These are phyloP conservation scores for Pseudocercospora crystallina DNA, from an alignment of 2,329 filamentous ascomycete species.

Conservation along the genomic window DNA sequence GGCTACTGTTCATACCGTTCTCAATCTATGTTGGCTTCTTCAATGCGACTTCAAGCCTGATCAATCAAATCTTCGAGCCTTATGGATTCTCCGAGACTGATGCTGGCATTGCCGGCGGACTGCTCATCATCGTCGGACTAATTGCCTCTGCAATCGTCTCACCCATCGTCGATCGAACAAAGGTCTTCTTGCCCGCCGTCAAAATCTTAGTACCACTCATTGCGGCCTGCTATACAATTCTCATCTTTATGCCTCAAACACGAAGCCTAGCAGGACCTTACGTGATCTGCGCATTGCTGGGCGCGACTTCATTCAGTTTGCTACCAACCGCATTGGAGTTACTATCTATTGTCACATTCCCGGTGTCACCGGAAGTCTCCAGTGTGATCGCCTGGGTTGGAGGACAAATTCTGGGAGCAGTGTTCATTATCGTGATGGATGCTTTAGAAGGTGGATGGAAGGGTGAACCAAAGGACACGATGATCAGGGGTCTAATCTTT, in stretches of 20 bases:
- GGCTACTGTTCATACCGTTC: conserved; percentile 79
- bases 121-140: conserved; percentile 87
- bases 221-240: conserved; percentile 64
- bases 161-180: conserved; percentile 81
- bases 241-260: conserved; percentile 77
- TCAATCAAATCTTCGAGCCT: conserved; percentile 86
- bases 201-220: conserved; percentile 74
- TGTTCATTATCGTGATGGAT: conserved; percentile 82
- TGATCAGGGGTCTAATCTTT: conserved; percentile 75
- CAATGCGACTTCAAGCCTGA: conserved; percentile 82
- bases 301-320: conserved; percentile 75
- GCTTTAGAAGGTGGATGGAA: conserved; percentile 58
- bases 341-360: conserved; percentile 82
- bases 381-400: conserved; percentile 81
- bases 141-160: conserved; percentile 72
- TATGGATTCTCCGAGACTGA: conserved; percentile 82
- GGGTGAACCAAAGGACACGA: conserved; percentile 53
- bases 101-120: conserved; percentile 83
- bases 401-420: conserved; percentile 79
- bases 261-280: conserved; percentile 66
- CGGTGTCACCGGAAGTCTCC: conserved; percentile 80
- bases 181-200: conserved; percentile 72
- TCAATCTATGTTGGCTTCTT: conserved; percentile 85
- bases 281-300: conserved; percentile 71
- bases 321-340: conserved; percentile 85